These are phyloP conservation scores for Eimeria tenella DNA, from an alignment of 169 alveolate genomes.

Conservation along the genomic window DNA sequence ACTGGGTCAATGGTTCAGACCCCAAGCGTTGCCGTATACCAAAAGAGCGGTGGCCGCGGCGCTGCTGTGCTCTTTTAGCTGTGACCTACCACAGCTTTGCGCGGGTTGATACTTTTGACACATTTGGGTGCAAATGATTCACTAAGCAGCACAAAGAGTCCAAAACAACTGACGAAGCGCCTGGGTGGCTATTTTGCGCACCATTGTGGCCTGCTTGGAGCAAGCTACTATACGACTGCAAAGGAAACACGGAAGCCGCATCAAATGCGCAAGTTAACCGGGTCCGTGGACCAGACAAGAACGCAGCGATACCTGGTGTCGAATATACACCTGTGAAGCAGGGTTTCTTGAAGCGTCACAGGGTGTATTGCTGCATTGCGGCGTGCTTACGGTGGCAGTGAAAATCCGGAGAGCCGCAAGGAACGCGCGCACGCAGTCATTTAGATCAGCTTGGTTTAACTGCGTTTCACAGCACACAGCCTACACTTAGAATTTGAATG, in stretches of 20 bases:
- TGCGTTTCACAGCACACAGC: background rate
- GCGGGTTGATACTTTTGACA: slow-evolving; percentile 16
- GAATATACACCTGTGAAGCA: background rate
- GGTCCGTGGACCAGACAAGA: too few species aligned
- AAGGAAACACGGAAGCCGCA: too few species aligned
- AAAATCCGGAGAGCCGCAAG: slow-evolving; percentile 11
- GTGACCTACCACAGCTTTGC: slow-evolving; percentile 37
- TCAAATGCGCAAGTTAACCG: too few species aligned
- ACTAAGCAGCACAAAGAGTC: slow-evolving; percentile 12
- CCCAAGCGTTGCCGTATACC: too few species aligned
- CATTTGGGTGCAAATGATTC: slow-evolving; percentile 10
- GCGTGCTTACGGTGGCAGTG: slow-evolving; percentile 4
- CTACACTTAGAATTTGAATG: background rate
- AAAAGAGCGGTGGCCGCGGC: too few species aligned
- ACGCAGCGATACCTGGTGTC: too few species aligned
- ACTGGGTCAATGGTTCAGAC: too few species aligned
- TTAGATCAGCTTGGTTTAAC: slow-evolving; percentile 13
- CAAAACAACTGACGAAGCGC: background rate
- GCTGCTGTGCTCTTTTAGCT: background rate
- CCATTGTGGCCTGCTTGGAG: background rate
- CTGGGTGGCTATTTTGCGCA: background rate
- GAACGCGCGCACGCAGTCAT: slow-evolving; percentile 47
- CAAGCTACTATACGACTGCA: too few species aligned
- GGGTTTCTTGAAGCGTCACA: background rate
- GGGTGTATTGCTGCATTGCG: background rate